phyloP scores from a whole-genome alignment of 202 grass and related monocot genomes.

The Setaria viridis region DNA sequence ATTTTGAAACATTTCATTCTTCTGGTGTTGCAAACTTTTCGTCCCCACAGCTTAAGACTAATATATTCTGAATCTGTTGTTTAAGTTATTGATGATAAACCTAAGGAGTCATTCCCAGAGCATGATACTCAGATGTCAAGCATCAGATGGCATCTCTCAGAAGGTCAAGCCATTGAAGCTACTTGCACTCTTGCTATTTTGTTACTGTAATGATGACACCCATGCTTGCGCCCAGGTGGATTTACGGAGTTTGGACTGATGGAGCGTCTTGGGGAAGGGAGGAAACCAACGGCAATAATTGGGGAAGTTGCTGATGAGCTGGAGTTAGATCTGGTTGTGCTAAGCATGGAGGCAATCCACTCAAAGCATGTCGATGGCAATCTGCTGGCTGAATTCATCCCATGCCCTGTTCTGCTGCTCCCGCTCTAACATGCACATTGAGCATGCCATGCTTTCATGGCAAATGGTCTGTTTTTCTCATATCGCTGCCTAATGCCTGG shows the following conservation, averaged over 20 bases:
- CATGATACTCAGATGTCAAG: conserved; percentile 93
- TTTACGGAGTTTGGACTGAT: conserved; percentile 96
- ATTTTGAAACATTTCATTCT: conserved; percentile 3
- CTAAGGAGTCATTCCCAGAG: conserved; percentile 83
- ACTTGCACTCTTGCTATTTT: not conserved
- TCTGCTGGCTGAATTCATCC: conserved; percentile 90
- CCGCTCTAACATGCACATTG: conserved; percentile 57
- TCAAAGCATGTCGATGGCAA: conserved; percentile 93
- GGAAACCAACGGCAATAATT: conserved; percentile 79
- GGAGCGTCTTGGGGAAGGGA: conserved; percentile 89
- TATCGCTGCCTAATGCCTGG: not conserved
- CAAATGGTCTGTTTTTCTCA: conserved; percentile 4
- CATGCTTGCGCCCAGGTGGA: conserved; percentile 56
- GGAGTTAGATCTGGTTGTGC: conserved; percentile 88
- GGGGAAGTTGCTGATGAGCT: conserved; percentile 87
- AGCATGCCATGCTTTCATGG: conserved; percentile 5
- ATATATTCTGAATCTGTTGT: not conserved
- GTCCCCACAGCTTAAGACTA: not conserved
- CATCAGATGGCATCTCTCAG: conserved; percentile 97
- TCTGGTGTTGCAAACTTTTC: not conserved
- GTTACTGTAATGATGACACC: not conserved
- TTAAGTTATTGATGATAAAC: conserved; percentile 94
- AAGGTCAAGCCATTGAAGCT: conserved; percentile 47
- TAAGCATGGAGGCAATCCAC: conserved; percentile 95
- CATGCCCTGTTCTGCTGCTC: conserved; percentile 83